phyloP scores from a whole-genome alignment of 345 rosid species.

The Dipteronia sinensis region DNA sequence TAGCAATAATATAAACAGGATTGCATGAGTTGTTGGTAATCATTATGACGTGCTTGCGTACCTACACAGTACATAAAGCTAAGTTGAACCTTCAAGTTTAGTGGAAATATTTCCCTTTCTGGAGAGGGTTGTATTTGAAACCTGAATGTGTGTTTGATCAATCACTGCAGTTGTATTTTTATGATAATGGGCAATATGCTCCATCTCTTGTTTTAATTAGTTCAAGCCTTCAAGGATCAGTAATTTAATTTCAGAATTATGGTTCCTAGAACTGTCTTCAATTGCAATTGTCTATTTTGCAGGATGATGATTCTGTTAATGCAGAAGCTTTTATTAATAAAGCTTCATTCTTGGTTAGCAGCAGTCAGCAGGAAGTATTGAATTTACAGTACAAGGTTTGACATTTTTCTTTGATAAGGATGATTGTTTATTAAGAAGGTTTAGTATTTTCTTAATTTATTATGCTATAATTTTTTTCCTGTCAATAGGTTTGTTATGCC shows the following conservation, averaged over 20 bases:
- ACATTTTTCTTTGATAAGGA: not conserved
- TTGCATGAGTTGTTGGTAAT: not conserved
- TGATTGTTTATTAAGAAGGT: conserved; percentile 6
- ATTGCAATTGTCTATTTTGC: conserved; percentile 26
- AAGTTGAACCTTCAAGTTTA: not conserved
- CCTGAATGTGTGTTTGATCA: not conserved
- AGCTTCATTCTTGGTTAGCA: conserved; percentile 98
- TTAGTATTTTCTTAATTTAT: conserved; percentile 6
- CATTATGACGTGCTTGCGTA: not conserved
- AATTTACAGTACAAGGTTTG: conserved; percentile 89
- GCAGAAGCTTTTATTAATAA: conserved; percentile 96
- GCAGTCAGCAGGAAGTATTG: conserved; percentile 86
- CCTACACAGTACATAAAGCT: not conserved
- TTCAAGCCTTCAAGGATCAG: not conserved
- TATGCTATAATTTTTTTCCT: conserved; percentile 15
- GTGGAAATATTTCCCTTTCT: not conserved
- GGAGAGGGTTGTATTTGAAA: not conserved
- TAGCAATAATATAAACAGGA: not conserved
- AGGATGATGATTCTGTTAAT: conserved; percentile 99
- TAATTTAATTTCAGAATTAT: not conserved
- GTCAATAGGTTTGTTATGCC: conserved; percentile 85
- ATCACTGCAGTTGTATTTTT: too few relatives aligned
- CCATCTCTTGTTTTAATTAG: not conserved
- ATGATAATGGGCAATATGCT: not conserved
- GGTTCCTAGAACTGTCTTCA: not conserved